Percentiles rank a stretch among this genome's conserved stretches.
Evolutionary conservation across 2,329 filamentous ascomycete genomes (phyloP).

Genomic region (Ophiocordyceps camponoti-rufipedis): DNA sequence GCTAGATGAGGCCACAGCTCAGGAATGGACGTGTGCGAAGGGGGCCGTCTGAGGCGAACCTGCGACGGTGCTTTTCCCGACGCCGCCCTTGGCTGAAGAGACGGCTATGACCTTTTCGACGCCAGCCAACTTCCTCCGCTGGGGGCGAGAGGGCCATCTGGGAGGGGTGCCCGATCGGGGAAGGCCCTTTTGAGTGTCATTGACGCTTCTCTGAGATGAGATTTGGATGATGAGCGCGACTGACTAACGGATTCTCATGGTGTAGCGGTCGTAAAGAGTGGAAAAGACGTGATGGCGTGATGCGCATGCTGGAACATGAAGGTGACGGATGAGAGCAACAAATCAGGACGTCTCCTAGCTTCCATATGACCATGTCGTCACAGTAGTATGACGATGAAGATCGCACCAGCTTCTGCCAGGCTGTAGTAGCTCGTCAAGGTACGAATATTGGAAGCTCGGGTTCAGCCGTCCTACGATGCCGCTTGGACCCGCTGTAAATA

Average conservation of each 20-base stretch:
- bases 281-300: constrained; percentile 17
- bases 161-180: constrained; percentile 50
- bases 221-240: constrained; percentile 3
- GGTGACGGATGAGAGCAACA: neutral
- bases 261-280: constrained; percentile 11
- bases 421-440: no score
- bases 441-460: no score
- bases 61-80: constrained; percentile 88
- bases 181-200: constrained; percentile 45
- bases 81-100: constrained; percentile 93
- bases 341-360: no score
- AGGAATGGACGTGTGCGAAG: neutral
- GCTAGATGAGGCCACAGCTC: constrained; percentile 17
- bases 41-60: constrained; percentile 25
- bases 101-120: constrained; percentile 92
- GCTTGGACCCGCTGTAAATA: neutral
- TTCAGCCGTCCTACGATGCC: no score
- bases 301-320: constrained; percentile 14
- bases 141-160: constrained; percentile 53
- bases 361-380: no score
- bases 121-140: constrained; percentile 61
- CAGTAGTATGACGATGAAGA: no score
- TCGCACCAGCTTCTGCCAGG: no score
- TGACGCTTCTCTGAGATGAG: neutral
- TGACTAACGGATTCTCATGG: constrained; percentile 81